Evolutionary conservation across 164 flowering plant genomes (phyloP).

Genomic region (Liriodendron chinense): DNA sequence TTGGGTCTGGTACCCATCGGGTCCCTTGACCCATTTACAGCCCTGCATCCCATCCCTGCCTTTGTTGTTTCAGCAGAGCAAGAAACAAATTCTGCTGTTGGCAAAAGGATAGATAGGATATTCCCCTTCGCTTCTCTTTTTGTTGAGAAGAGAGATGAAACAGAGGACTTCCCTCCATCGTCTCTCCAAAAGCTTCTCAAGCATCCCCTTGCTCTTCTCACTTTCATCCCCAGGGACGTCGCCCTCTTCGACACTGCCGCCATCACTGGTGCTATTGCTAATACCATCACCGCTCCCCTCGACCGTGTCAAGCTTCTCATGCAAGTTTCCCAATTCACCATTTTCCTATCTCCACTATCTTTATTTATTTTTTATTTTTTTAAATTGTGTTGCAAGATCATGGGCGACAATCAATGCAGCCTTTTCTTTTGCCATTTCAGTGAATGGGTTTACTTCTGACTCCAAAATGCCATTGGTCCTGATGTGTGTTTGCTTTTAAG

Average conservation of each 20-base stretch:
- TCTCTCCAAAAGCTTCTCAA: conserved; percentile 56
- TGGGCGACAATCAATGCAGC: background rate
- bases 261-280: no score
- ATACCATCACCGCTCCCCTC: conserved; percentile 82
- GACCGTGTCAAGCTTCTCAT: conserved; percentile 87
- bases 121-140: conserved; percentile 43
- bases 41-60: no score
- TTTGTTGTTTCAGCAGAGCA: conserved; percentile 16
- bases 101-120: conserved; percentile 5
- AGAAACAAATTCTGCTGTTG: background rate
- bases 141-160: conserved; percentile 34
- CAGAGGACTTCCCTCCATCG: conserved; percentile 38
- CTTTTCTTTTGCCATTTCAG: background rate
- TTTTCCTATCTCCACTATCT: no score
- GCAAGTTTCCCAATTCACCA: conserved; percentile 53
- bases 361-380: background rate
- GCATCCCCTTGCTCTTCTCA: conserved; percentile 70
- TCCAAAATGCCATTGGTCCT: no score
- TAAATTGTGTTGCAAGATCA: background rate
- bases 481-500: no score
- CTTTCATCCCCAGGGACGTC: conserved; percentile 68
- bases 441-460: no score
- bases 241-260: conserved; percentile 86
- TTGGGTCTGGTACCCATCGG: no score
- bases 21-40: no score